A percentile compares a stretch with the other conserved stretches of the same genome.
Evolutionary conservation across 1,284 basidiomycete genomes (phyloP).

Genomic region (Pseudozyma flocculosa): DNA sequence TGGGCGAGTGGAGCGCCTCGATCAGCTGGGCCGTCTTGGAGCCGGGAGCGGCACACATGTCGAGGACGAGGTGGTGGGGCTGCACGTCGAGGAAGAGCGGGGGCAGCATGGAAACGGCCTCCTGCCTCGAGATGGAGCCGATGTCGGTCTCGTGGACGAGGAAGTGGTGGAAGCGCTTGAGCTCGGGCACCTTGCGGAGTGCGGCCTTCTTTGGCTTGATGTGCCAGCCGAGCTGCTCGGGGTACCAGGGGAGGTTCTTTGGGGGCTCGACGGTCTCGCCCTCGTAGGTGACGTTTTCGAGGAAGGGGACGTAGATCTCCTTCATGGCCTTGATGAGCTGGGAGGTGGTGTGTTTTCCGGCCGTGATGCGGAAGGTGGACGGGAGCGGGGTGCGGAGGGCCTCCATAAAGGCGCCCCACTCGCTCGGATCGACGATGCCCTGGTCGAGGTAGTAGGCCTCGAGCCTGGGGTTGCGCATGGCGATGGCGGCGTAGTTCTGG

Average conservation of each 20-base stretch:
- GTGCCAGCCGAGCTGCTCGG: conserved; percentile 90
- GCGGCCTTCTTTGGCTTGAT: conserved; percentile 88
- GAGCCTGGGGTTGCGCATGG: conserved; percentile 35
- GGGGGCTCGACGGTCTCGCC: conserved; percentile 71
- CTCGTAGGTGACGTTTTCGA: conserved; percentile 76
- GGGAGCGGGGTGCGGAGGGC: conserved; percentile 75
- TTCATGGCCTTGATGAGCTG: conserved; percentile 52
- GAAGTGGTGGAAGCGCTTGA: conserved; percentile 94
- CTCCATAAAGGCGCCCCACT: conserved; percentile 78
- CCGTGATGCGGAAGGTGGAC: conserved; percentile 87
- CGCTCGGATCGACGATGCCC: conserved; percentile 58
- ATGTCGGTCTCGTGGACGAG: conserved; percentile 98
- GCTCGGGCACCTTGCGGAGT: conserved; percentile 85
- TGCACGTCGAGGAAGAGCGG: conserved; percentile 92
- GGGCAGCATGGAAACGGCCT: conserved; percentile 98
- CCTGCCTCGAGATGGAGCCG: conserved; percentile 92
- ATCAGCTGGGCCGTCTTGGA: conserved; percentile 94
- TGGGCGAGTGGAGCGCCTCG: conserved; percentile 72
- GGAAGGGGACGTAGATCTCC: conserved; percentile 70
- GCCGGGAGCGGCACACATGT: conserved; percentile 99
- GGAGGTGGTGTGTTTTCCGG: conserved; percentile 48
- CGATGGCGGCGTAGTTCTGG: conserved; percentile 12
- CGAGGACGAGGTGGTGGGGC: conserved; percentile 64
- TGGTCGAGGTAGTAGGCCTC: conserved; percentile 56
- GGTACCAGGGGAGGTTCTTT: conserved; percentile 85